Evolutionary conservation across 2,329 filamentous ascomycete species (phyloP).

Genomic region (Paecilomyces sp.): DNA sequence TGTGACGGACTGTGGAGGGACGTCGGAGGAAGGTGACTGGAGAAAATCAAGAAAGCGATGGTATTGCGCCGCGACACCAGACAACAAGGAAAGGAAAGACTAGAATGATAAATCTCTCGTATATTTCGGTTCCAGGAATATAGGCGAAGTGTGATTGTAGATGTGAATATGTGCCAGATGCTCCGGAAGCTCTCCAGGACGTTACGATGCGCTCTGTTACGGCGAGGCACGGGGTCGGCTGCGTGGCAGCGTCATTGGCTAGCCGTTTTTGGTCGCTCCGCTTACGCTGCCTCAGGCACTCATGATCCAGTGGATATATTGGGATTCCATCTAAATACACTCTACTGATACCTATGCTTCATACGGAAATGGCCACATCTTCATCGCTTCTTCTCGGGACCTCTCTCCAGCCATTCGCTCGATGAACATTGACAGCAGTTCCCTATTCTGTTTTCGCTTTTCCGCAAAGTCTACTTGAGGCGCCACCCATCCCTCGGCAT

Average conservation of each 20-base stretch:
- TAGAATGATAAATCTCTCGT: background rate
- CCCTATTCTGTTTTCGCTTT: background rate
- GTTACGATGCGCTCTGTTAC: background rate
- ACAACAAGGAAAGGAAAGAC: background rate
- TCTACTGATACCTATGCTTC: background rate
- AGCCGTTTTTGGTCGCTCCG: background rate
- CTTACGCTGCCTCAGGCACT: too few relatives aligned
- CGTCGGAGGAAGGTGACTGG: constrained; percentile 1
- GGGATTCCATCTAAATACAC: too few relatives aligned
- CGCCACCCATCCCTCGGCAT: background rate
- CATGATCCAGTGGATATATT: too few relatives aligned
- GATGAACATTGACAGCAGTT: background rate
- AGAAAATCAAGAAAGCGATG: background rate
- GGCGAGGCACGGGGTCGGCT: background rate
- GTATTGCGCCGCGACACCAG: background rate
- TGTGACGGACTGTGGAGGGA: constrained; percentile 28
- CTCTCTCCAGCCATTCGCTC: background rate
- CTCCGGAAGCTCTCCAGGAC: background rate
- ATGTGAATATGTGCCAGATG: background rate
- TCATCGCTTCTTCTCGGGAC: background rate
- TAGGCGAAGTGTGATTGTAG: background rate
- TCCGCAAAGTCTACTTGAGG: background rate
- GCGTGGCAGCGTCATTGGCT: background rate
- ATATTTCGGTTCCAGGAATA: background rate
- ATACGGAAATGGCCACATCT: background rate